Evolutionary conservation across 352 stramenopile species (phyloP).

Genomic region (Blastocystis sp.): DNA sequence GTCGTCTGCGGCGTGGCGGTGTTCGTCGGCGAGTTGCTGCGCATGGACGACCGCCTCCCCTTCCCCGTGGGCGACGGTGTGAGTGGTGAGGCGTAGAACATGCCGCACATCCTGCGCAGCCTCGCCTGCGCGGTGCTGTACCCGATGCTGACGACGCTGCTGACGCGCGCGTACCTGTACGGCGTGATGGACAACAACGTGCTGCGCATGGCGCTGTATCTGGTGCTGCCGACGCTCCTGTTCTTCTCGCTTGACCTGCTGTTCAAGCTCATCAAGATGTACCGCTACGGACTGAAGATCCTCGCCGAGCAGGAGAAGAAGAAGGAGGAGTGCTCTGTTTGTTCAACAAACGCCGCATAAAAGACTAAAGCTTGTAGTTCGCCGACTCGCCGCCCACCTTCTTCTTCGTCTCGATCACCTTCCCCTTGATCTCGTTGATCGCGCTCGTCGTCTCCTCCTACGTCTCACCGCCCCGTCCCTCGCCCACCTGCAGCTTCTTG

Average conservation of each 20-base stretch:
- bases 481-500: slow-evolving; percentile 48
- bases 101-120: not conserved
- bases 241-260: slow-evolving; percentile 31
- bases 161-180: not conserved
- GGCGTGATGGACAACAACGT: slow-evolving; percentile 8
- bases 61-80: not conserved
- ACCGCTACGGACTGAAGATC: slow-evolving; percentile 21
- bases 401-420: slow-evolving; percentile 31
- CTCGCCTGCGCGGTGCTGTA: slow-evolving; percentile 33
- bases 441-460: not conserved
- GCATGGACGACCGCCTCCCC: not conserved
- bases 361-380: slow-evolving; percentile 2
- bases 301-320: slow-evolving; percentile 13
- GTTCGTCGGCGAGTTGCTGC: slow-evolving; percentile 48
- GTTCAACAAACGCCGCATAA: not conserved
- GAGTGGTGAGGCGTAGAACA: not conserved
- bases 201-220: not conserved
- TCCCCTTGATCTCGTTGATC: not conserved
- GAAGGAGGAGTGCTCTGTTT: slow-evolving; percentile 23
- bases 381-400: not conserved
- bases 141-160: slow-evolving; percentile 19
- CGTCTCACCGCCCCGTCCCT: no score
- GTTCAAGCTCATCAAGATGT: slow-evolving; percentile 30
- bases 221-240: slow-evolving; percentile 4
- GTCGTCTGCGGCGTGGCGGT: slow-evolving; percentile 10